Base-by-base conservation (phyloP, 441 rosid species). In the Jatropha multifida region DNA sequence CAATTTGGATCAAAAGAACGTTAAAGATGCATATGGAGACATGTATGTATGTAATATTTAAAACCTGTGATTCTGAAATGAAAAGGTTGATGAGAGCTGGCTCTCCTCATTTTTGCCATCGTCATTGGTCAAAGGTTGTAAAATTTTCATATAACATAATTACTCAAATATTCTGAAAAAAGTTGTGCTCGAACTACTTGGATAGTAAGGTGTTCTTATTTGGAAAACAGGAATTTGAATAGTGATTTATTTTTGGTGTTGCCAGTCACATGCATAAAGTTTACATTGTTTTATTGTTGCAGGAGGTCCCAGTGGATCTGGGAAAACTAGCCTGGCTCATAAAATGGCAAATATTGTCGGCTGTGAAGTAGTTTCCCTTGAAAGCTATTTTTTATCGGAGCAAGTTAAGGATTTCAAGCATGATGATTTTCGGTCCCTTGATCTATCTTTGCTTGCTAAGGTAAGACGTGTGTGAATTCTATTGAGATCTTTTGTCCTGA, bases 261-360 rank as follows among this genome's bases (percentile, higher is more conserved):
- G 42, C 41, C 52, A 37, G 37, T 48, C 13, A 17, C 63, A 38
- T 32, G 32, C 40, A 44, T 20, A 38, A 0, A 27, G 20, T 61
- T 18, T 75, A 4, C 49, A 27, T 11, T 38, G 37, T 64, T 12
- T 72, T 80, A 60, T 73, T 73, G 74, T 83, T 83, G 83, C 86
- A 96, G 99, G 99, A 81, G 99, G 99, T 81, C 99, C 99, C 49
- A 96, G 99, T 88, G 99, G 99, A 81, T 94, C 98, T 65, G 99
- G 99, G 69, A 96, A 96, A 88, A 94, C 99, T 76, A 96, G 98
- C 86, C 77, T 96, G 91, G 99, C 99, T 73, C 98, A 90, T 86
- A 96, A 96, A 86, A 94, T 94, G 99, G 99, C 99, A 65, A 96
- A 92, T 82, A 96, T 96, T 74, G 95, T 96, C 78, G 98, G 99